A percentile compares a stretch with the other conserved stretches of the same genome.
Conservation (phyloP, 148 eudicot species). For the Euryodendron excelsum region DNA sequence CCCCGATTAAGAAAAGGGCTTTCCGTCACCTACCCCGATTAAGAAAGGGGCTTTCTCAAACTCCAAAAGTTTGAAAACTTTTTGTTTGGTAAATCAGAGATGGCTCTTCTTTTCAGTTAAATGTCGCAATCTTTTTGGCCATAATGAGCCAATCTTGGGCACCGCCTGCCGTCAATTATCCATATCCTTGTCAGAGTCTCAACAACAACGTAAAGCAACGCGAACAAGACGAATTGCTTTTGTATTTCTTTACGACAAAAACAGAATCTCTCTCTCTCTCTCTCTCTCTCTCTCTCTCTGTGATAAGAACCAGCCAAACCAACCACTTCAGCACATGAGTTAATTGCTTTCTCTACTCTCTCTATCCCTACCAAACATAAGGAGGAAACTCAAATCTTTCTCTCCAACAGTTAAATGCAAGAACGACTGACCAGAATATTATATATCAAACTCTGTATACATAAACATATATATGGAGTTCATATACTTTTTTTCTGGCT, state of each 20-base stretch:
- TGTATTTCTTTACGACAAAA: not conserved
- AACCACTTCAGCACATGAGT: no score
- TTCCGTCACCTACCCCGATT: conserved; percentile 11
- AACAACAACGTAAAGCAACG: conserved; percentile 9
- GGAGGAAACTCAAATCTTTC: not conserved
- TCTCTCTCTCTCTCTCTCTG: no score
- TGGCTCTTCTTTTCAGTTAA: not conserved
- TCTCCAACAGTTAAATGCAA: not conserved
- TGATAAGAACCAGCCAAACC: no score
- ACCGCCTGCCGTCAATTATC: not conserved
- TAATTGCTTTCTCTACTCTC: not conserved
- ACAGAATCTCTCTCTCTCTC: no score
- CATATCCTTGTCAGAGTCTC: not conserved
- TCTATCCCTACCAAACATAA: not conserved
- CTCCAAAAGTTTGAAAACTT: no score
- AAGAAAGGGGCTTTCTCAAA: not conserved
- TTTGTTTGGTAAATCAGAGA: not conserved
- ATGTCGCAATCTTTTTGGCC: not conserved
- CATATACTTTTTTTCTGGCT: no score
- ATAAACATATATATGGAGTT: no score
- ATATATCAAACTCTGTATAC: no score
- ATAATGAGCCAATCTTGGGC: conserved; percentile 3
- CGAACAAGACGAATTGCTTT: conserved; percentile 10
- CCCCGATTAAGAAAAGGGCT: conserved; percentile 7
- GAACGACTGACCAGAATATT: not conserved